These are phyloP conservation scores for Darksidea phi DNA, from an alignment of 495 filamentous ascomycete species.

Conservation along the genomic window DNA sequence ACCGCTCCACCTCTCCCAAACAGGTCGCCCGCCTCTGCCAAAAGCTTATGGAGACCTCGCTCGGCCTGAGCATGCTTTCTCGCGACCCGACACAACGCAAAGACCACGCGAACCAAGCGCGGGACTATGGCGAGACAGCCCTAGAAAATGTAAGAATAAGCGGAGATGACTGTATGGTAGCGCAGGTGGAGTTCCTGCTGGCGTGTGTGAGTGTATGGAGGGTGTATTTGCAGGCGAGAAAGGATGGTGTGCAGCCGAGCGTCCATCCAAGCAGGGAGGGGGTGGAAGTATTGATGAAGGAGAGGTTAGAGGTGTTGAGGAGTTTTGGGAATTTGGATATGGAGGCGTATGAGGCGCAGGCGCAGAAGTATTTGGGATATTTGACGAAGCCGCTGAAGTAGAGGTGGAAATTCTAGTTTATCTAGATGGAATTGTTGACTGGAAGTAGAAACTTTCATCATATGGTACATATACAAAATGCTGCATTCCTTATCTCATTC, in stretches of 20 bases:
- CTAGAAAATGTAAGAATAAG: slow-evolving; percentile 5
- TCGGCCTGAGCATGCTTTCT: slow-evolving; percentile 3
- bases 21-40: slow-evolving; percentile 17
- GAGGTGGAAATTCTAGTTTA: too few relatives aligned
- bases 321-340: slow-evolving; percentile 9
- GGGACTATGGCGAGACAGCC: slow-evolving; percentile 10
- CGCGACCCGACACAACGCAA: slow-evolving; percentile 4
- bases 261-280: not conserved
- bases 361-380: slow-evolving; percentile 15
- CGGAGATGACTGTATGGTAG: slow-evolving; percentile 18
- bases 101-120: slow-evolving; percentile 10
- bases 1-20: slow-evolving; percentile 13
- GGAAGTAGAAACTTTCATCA: too few relatives aligned
- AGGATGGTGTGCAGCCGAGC: slow-evolving; percentile 6
- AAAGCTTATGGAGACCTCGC: slow-evolving; percentile 13
- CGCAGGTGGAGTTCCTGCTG: slow-evolving; percentile 16
- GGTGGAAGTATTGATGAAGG: slow-evolving; percentile 6
- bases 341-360: slow-evolving; percentile 6
- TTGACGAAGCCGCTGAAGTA: too few relatives aligned
- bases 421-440: too few relatives aligned
- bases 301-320: slow-evolving; percentile 1
- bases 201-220: slow-evolving; percentile 17
- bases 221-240: slow-evolving; percentile 9
- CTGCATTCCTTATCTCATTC: too few relatives aligned
- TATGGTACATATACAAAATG: too few relatives aligned